These are phyloP conservation scores for Rhodotorula glutinis DNA, from an alignment of 1,284 basidiomycete species.

Conservation along the genomic window DNA sequence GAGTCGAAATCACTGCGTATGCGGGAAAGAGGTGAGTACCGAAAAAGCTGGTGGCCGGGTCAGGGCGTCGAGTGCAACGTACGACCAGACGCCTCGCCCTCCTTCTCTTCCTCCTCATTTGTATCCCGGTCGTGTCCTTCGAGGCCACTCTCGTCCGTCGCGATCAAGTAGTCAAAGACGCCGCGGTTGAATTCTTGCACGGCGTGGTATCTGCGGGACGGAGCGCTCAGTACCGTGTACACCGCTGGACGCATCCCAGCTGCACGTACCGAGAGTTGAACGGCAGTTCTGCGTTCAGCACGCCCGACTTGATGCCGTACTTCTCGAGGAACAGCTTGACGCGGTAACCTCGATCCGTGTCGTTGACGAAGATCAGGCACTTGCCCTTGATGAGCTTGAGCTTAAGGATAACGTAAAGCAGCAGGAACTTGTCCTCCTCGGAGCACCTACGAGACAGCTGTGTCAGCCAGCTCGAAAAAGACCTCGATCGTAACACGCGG, in stretches of 20 bases:
- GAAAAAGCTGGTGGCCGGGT: too few species aligned
- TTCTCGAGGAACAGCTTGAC: conserved; percentile 96
- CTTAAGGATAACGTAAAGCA: conserved; percentile 91
- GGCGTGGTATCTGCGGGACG: conserved; percentile 71
- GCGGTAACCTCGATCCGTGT: conserved; percentile 89
- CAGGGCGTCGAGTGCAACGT: too few species aligned
- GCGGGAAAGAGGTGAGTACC: too few species aligned
- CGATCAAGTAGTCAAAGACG: conserved; percentile 97
- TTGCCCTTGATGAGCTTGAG: conserved; percentile 93
- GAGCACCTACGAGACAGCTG: conserved; percentile 59
- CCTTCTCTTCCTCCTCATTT: conserved; percentile 54
- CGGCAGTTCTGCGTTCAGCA: conserved; percentile 93
- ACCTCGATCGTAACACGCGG: background rate
- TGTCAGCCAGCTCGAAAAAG: background rate
- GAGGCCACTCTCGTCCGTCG: conserved; percentile 80
- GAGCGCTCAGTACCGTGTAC: background rate
- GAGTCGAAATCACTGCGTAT: conserved; percentile 42
- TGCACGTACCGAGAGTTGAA: conserved; percentile 81
- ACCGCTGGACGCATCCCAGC: too few species aligned
- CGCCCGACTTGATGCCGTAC: conserved; percentile 93
- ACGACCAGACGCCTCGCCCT: conserved; percentile 43
- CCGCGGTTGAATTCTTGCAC: conserved; percentile 99
- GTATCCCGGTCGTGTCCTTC: conserved; percentile 49
- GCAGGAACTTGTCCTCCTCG: conserved; percentile 92
- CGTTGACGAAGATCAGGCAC: conserved; percentile 95